Base-by-base conservation (phyloP, 139 green algal species). In the Gonium pectorale region DNA sequence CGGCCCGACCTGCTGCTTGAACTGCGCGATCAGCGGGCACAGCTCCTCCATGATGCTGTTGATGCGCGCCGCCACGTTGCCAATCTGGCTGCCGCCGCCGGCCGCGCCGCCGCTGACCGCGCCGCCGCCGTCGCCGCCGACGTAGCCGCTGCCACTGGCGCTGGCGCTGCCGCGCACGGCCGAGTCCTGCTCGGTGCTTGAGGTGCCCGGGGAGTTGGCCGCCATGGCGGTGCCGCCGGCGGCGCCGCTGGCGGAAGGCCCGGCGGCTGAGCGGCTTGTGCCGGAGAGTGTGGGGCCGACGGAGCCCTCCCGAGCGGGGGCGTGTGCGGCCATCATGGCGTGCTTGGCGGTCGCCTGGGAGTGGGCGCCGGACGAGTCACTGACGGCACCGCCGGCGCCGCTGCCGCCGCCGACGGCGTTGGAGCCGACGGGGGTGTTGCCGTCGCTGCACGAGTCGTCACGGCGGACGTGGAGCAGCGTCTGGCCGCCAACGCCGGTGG, bases 31-130 rank as follows among this genome's bases (percentile, higher is more conserved):
- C 35, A 83, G 62, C 31, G 77, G 62, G 17, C 41, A 43, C 22
- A 83, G 62, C 62, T 83, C 77, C 62, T 63, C 6, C 77, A 83
- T 83, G 24, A 83, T 73, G 62, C 21, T 46, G 60, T 13, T 74
- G 43, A 83, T 73, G 31, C 77, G 77, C 15, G 77, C 77, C 6
- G 77, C 77, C 19, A 83, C 43, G 17, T 71, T 35, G 46, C 19
- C 38, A 6, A 41, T 43, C 33, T 29, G 24, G n/a, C 31, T 21
- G 5, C 3, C 6, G 3, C 29, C 29, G 69, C 69, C 33, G 44
- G n/a, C 44, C 29, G 43, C 38, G 2, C 11, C 72, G 33, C 3
- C 26, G 46, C 33, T 24, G 54, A 2, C 72, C 27, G 7, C 24
- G 52, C 11, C 22, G 37, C 49, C 71, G 24, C 29, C 15, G 73